Percentiles rank a stretch among this genome's conserved stretches.
Conservation (phyloP, 768 basidiomycete genomes). For the Gautieria morchelliformis region DNA sequence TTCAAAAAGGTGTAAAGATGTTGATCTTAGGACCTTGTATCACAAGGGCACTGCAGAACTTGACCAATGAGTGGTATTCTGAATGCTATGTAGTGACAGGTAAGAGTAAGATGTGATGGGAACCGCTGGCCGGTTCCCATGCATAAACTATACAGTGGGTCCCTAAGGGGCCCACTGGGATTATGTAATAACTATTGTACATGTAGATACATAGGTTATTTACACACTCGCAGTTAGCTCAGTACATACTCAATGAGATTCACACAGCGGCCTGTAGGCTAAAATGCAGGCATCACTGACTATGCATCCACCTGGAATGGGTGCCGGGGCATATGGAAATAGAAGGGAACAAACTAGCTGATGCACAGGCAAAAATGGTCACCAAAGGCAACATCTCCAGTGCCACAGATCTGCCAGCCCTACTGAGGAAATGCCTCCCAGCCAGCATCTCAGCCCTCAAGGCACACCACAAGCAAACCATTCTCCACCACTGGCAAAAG, state of each 20-base stretch:
- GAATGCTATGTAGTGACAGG: no score
- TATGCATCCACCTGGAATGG: slow-evolving; percentile 11
- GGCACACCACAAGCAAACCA: background rate
- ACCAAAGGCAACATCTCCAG: background rate
- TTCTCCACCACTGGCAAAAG: background rate
- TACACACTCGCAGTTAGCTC: slow-evolving; percentile 10
- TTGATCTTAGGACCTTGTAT: no score
- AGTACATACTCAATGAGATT: slow-evolving; percentile 10
- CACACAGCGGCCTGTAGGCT: slow-evolving; percentile 1
- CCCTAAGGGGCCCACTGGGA: no score
- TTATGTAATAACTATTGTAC: no score
- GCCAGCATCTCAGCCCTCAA: background rate
- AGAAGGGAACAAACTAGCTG: slow-evolving; percentile 13
- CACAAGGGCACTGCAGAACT: no score
- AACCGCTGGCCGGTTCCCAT: no score
- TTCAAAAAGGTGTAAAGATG: no score
- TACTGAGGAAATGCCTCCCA: background rate
- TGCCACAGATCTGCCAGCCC: background rate
- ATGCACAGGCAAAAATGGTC: slow-evolving; percentile 19
- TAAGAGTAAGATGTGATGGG: no score
- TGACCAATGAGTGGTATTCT: no score
- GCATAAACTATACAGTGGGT: no score
- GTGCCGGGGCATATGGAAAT: slow-evolving; percentile 15
- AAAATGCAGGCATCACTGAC: background rate
- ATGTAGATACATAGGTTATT: no score